Base-by-base conservation (phyloP, 805 yeast species). In the Yamadazyma sp. region DNA sequence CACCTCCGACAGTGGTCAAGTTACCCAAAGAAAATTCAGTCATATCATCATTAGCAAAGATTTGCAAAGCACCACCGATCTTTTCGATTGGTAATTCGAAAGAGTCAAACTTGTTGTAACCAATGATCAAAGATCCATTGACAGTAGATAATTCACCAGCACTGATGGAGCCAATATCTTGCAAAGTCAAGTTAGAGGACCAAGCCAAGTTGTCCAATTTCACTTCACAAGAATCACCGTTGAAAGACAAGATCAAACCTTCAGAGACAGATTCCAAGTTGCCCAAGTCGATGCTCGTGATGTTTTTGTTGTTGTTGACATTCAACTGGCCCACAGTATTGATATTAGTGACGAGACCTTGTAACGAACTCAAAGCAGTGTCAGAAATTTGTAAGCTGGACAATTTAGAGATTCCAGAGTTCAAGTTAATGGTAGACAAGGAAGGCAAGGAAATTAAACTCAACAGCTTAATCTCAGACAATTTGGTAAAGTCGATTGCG, bases 161-260 rank as follows among this genome's bases (percentile, higher is more conserved):
- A 31, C 57, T 50, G 21, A 68, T 41, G n/a, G 50, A 48, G 18
- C 54, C 49, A 26, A 59, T 63, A 48, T 68, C 73, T 53, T 68
- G 73, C 33, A 68, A 47, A 40, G 72, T 67, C 52, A 68, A 59
- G 58, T 68, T 68, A 28, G 71, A 59, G 24, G 73, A 70, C 67
- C 67, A 64, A 29, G 45, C 33, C 54, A 68, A 64, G 41, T 50
- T 44, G 41, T 64, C 63, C 49, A 68, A 55, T 28, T 45, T 53
- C 38, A 64, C 52, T 21, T 51, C 48, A 47, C 64, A 58, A 13
- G 59, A 42, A 46, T 64, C 73, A 46, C 57, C 53, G 59, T 68
- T 68, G 62, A 68, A 68, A 41, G 65, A 54, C 41, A 68, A 55
- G 34, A 63, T 59, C 48, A 68, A 59, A 36, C 55, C 56, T 36